A percentile compares a stretch with the other conserved stretches of the same genome.
phyloP scores from a whole-genome alignment of 169 alveolate genomes.

The Theileria equi region DNA sequence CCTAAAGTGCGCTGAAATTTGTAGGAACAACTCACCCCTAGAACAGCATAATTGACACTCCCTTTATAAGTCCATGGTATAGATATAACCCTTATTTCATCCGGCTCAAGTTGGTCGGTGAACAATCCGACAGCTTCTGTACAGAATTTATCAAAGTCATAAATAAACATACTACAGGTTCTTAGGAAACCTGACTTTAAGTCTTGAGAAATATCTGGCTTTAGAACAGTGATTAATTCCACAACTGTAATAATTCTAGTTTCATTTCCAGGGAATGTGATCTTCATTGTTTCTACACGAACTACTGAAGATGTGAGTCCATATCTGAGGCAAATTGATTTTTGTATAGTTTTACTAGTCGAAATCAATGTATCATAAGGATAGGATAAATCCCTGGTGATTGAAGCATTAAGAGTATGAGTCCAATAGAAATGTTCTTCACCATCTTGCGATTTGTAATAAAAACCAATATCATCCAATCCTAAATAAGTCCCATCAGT shows the following conservation, averaged over 20 bases:
- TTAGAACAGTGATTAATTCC: conserved; percentile 45
- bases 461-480: conserved; percentile 58
- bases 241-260: conserved; percentile 33
- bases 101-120: conserved; percentile 47
- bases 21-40: conserved; percentile 34
- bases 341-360: conserved; percentile 52
- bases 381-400: conserved; percentile 19
- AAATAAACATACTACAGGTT: conserved; percentile 52
- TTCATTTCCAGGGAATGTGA: conserved; percentile 2
- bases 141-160: neutral
- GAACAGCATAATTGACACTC: conserved; percentile 50
- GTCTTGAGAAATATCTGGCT: conserved; percentile 51
- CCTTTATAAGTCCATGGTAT: conserved; percentile 68
- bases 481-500: conserved; percentile 60
- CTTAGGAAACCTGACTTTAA: conserved; percentile 32
- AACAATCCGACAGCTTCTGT: conserved; percentile 55
- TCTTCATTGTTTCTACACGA: conserved; percentile 49
- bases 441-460: conserved; percentile 9
- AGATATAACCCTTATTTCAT: conserved; percentile 46
- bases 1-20: neutral
- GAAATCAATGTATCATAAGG: conserved; percentile 31
- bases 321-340: conserved; percentile 48
- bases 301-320: conserved; percentile 55
- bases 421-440: conserved; percentile 56
- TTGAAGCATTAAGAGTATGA: conserved; percentile 29